phyloP scores from a whole-genome alignment of 805 yeast genomes.

The Yarrowia bubula region DNA sequence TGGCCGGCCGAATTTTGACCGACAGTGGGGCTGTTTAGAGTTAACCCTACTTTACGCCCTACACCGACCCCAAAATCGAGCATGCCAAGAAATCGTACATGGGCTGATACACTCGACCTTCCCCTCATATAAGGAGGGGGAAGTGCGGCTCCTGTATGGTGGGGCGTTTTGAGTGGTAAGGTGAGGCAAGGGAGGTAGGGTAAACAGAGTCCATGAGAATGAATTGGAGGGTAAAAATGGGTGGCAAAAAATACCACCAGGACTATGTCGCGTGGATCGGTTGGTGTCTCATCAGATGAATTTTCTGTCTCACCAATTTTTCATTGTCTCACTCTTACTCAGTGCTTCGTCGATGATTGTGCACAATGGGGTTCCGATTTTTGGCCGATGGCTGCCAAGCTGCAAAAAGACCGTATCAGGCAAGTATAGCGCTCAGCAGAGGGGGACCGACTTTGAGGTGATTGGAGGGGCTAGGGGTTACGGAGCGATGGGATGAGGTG shows the following conservation, averaged over 20 bases:
- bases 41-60: background rate
- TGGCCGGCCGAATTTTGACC: background rate
- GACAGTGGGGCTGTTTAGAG: background rate
- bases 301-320: background rate
- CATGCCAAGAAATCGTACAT: background rate
- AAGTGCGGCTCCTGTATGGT: conserved; percentile 23
- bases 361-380: background rate
- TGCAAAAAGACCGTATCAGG: background rate
- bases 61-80: background rate
- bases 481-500: too few relatives aligned
- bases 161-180: background rate
- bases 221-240: too few relatives aligned
- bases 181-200: too few relatives aligned
- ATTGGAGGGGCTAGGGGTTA: too few relatives aligned
- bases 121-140: conserved; percentile 23
- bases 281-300: too few relatives aligned
- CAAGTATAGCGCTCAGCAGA: background rate
- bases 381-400: background rate
- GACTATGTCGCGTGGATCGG: too few relatives aligned
- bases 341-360: background rate
- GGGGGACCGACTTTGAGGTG: background rate
- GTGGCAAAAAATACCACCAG: too few relatives aligned
- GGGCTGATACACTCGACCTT: background rate
- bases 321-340: too few relatives aligned
- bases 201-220: too few relatives aligned